Conservation (phyloP, 805 yeast genomes). For the Cyberlindnera galapagoensis region DNA sequence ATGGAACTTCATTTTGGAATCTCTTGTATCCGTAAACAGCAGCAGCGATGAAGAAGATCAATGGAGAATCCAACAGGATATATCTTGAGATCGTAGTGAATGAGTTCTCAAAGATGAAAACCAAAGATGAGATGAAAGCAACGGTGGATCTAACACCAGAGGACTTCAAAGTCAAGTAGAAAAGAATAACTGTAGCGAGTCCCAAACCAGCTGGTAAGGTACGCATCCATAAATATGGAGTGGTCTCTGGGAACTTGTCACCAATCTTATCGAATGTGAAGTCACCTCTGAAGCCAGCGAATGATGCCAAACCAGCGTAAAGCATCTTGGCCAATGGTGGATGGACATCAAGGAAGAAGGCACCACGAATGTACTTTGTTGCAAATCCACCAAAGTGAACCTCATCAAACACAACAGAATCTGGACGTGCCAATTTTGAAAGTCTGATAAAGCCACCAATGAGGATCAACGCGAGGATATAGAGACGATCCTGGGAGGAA, state of each 20-base stretch:
- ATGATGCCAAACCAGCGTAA: slow-evolving; percentile 60
- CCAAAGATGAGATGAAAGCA: slow-evolving; percentile 48
- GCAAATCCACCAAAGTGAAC: slow-evolving; percentile 98
- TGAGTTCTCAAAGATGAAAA: slow-evolving; percentile 62
- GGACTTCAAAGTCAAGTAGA: slow-evolving; percentile 62
- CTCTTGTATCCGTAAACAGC: slow-evolving; percentile 59
- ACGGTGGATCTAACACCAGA: slow-evolving; percentile 66
- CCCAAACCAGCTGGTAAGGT: slow-evolving; percentile 63
- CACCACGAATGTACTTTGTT: slow-evolving; percentile 61
- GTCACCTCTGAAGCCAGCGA: slow-evolving; percentile 69
- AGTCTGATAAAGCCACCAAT: slow-evolving; percentile 57
- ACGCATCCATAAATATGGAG: slow-evolving; percentile 68
- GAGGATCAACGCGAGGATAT: slow-evolving; percentile 38
- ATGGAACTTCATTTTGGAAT: slow-evolving; percentile 61
- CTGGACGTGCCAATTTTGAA: slow-evolving; percentile 55
- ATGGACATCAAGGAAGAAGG: slow-evolving; percentile 66
- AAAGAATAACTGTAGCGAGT: slow-evolving; percentile 55
- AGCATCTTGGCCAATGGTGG: slow-evolving; percentile 78
- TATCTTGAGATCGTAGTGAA: slow-evolving; percentile 65
- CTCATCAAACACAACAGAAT: slow-evolving; percentile 87
- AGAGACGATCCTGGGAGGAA: slow-evolving; percentile 30
- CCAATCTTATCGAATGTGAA: slow-evolving; percentile 66
- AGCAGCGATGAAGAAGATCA: slow-evolving; percentile 71
- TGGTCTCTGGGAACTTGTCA: slow-evolving; percentile 45
- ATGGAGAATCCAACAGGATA: slow-evolving; percentile 70